Percentiles rank a stretch among this genome's conserved stretches.
Conservation (phyloP, 2,329 filamentous ascomycete genomes). For the Chalaropsis ovoidea region DNA sequence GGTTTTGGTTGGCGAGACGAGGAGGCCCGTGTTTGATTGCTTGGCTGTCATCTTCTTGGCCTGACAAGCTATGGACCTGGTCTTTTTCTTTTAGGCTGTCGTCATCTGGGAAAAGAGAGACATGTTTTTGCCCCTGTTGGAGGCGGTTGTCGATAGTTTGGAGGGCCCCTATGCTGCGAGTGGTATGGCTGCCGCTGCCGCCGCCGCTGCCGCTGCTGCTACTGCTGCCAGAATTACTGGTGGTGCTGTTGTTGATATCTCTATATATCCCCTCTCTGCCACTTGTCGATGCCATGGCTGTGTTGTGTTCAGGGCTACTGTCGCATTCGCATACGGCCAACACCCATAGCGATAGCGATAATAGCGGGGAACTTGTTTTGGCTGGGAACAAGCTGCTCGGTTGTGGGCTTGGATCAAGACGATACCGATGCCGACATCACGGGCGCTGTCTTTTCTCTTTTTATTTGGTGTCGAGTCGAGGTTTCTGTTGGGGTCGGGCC, state of each 20-base stretch:
- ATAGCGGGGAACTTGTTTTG: constrained; percentile 2
- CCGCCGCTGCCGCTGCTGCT: no score
- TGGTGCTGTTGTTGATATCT: background rate
- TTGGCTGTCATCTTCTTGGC: constrained; percentile 19
- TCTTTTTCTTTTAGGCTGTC: constrained; percentile 6
- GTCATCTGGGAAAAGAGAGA: constrained; percentile 13
- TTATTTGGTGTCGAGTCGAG: background rate
- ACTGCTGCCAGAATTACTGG: background rate
- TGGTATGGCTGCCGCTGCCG: no score
- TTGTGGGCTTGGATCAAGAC: constrained; percentile 5
- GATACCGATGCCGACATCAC: constrained; percentile 9
- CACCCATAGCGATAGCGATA: background rate
- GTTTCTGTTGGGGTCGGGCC: background rate
- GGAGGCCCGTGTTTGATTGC: constrained; percentile 22
- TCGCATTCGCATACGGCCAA: background rate
- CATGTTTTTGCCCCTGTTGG: constrained; percentile 15
- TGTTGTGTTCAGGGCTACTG: background rate
- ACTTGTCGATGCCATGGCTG: background rate
- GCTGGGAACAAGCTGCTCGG: background rate
- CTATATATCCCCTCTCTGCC: background rate
- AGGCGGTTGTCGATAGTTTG: background rate
- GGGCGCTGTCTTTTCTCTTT: background rate
- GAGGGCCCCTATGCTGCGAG: background rate
- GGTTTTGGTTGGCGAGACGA: constrained; percentile 23
- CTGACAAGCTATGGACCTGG: constrained; percentile 13